phyloP scores from a whole-genome alignment of 2,329 filamentous ascomycete species.

The Aspergillus chevalieri region DNA sequence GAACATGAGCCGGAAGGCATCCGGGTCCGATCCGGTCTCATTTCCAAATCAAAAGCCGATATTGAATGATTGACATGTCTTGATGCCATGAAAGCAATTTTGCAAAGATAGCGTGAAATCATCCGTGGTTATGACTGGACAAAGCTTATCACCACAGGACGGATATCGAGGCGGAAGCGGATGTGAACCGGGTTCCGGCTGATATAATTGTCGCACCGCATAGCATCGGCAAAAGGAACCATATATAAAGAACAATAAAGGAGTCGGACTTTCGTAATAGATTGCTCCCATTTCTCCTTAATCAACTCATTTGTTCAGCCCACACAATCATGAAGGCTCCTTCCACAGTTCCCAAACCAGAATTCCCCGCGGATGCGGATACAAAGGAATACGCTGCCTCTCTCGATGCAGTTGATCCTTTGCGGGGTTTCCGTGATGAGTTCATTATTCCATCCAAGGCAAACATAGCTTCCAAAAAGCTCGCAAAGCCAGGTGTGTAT shows the following conservation, averaged over 20 bases:
- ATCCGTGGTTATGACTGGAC: not conserved
- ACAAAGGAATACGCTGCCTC: slow-evolving; percentile 35
- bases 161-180: slow-evolving; percentile 16
- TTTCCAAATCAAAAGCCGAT: too few relatives aligned
- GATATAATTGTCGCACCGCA: not conserved
- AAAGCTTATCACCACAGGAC: not conserved
- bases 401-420: slow-evolving; percentile 56
- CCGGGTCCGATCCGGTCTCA: not conserved
- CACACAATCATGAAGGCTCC: slow-evolving; percentile 1
- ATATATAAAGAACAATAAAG: too few relatives aligned
- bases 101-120: too few relatives aligned
- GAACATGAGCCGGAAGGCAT: not conserved
- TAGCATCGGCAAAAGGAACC: not conserved
- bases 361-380: slow-evolving; percentile 26
- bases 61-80: too few relatives aligned
- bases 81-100: too few relatives aligned
- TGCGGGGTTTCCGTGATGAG: slow-evolving; percentile 59
- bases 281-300: slow-evolving; percentile 7
- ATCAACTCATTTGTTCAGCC: not conserved
- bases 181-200: slow-evolving; percentile 15
- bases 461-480: slow-evolving; percentile 60
- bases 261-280: not conserved
- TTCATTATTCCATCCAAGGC: slow-evolving; percentile 72
- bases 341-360: slow-evolving; percentile 16
- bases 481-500: slow-evolving; percentile 37